Conservation (phyloP, 75 land plant genomes). For the Cunninghamia lanceolata region DNA sequence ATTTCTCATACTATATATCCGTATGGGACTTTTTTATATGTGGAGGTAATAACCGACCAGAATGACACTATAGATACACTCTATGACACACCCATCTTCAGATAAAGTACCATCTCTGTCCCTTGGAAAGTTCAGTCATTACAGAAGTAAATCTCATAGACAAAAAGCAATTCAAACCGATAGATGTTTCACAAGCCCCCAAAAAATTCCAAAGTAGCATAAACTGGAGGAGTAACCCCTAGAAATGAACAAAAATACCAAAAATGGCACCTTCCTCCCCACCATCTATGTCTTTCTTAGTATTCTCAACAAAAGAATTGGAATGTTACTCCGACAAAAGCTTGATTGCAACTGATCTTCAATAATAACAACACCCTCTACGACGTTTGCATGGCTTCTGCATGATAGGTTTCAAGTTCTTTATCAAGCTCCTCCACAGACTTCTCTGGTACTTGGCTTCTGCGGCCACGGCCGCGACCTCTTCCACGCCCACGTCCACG, state of each 20-base stretch:
- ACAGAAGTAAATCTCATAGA: background rate
- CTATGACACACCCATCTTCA: background rate
- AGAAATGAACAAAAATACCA: background rate
- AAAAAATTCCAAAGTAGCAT: background rate
- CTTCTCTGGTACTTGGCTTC: conserved; percentile 9
- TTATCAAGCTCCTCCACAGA: conserved; percentile 36
- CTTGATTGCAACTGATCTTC: background rate
- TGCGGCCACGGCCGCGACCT: conserved; percentile 19
- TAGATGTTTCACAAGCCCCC: background rate
- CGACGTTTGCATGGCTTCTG: conserved; percentile 38
- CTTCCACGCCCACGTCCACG: conserved; percentile 25
- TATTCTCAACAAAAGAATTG: background rate
- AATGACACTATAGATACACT: background rate
- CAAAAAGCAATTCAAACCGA: background rate
- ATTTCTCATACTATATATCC: background rate
- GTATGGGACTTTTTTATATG: background rate
- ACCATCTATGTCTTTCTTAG: background rate
- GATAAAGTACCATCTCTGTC: background rate
- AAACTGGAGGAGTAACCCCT: background rate
- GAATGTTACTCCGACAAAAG: background rate
- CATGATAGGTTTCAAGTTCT: conserved; percentile 30
- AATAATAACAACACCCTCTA: background rate
- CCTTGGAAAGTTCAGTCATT: background rate
- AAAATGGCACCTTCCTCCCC: background rate
- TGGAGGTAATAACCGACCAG: background rate